Evolutionary conservation across 306 rosid species (phyloP).

Genomic region (Alnus rubra): DNA sequence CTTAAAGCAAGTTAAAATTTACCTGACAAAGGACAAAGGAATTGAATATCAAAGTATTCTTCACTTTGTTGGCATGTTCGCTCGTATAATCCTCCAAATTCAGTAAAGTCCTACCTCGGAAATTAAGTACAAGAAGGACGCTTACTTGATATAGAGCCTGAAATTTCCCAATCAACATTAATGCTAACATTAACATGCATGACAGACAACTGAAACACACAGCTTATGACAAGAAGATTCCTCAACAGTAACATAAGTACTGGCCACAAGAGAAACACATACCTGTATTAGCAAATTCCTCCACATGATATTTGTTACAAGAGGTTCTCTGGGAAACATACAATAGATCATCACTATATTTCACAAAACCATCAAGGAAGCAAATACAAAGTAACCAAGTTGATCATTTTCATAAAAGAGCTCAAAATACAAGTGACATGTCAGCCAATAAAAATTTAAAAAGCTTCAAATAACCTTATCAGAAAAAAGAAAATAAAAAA

Average conservation of each 20-base stretch:
- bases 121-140: conserved; percentile 78
- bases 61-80: conserved; percentile 51
- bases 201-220: background rate
- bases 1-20: conserved; percentile 34
- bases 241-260: conserved; percentile 8
- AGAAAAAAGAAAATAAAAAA: background rate
- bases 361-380: conserved; percentile 23
- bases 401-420: conserved; percentile 1
- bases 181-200: background rate
- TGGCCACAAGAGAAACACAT: conserved; percentile 5
- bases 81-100: conserved; percentile 28
- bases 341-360: conserved; percentile 17
- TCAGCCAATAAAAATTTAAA: background rate
- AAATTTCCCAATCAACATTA: conserved; percentile 18
- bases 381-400: background rate
- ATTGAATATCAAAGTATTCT: conserved; percentile 90
- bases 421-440: background rate
- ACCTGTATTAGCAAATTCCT: conserved; percentile 92
- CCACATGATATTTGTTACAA: conserved; percentile 92
- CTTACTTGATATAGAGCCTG: conserved; percentile 83
- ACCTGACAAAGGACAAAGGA: conserved; percentile 95
- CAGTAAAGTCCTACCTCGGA: conserved; percentile 59
- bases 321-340: conserved; percentile 73
- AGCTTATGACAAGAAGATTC: conserved; percentile 8
- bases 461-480: background rate